These are phyloP conservation scores for Athelia sp. DNA, from an alignment of 1,284 basidiomycete genomes.

Conservation along the genomic window DNA sequence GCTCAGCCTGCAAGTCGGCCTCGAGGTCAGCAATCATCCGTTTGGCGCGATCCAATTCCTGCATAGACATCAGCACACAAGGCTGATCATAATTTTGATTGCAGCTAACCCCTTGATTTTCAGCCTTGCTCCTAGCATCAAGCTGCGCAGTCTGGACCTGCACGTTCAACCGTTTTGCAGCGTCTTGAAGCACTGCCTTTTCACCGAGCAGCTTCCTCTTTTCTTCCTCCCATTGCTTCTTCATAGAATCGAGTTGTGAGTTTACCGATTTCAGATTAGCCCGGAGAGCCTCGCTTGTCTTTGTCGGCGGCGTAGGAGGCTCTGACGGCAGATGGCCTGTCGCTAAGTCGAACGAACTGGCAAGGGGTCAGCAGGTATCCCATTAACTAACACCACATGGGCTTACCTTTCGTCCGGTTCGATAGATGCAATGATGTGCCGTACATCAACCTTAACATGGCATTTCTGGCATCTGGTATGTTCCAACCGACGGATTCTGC, in stretches of 20 bases:
- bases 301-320: conserved; percentile 60
- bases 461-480: conserved; percentile 63
- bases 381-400: neutral
- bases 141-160: conserved; percentile 55
- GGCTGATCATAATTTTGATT: neutral
- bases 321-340: conserved; percentile 43
- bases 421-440: conserved; percentile 29
- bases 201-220: conserved; percentile 57
- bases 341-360: conserved; percentile 49
- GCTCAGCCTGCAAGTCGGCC: conserved; percentile 59
- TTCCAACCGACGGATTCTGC: conserved; percentile 51
- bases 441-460: conserved; percentile 51
- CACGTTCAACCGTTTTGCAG: conserved; percentile 56
- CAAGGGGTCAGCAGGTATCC: conserved; percentile 3
- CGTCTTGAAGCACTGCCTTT: conserved; percentile 65
- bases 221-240: conserved; percentile 64
- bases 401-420: conserved; percentile 59
- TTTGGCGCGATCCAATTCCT: conserved; percentile 71
- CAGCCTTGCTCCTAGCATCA: conserved; percentile 46
- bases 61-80: conserved; percentile 6
- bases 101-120: conserved; percentile 50
- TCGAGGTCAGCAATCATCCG: conserved; percentile 63
- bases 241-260: conserved; percentile 55
- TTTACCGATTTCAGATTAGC: conserved; percentile 56
- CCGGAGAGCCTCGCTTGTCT: conserved; percentile 56